Evolutionary conservation across 257 asterid genomes (phyloP).

Genomic region (Mitragyna speciosa): DNA sequence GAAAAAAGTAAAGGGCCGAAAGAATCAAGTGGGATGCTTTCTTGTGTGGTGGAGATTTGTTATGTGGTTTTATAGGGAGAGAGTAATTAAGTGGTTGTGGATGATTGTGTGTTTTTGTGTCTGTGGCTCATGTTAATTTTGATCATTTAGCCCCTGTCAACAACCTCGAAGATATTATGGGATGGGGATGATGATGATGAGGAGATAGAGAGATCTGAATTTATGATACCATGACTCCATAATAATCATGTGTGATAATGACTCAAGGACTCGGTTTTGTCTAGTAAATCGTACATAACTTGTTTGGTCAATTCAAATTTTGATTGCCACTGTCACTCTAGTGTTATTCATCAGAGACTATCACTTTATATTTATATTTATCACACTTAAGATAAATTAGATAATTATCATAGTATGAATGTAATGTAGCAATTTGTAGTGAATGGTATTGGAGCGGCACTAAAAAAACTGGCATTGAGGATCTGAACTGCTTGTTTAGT

Average conservation of each 20-base stretch:
- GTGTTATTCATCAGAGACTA: too few species aligned
- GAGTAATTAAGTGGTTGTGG: not conserved
- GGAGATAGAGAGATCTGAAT: too few species aligned
- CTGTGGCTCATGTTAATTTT: constrained; percentile 15
- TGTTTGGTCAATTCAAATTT: too few species aligned
- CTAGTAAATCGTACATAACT: too few species aligned
- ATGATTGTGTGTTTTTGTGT: constrained; percentile 2
- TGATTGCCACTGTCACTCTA: too few species aligned
- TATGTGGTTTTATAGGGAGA: not conserved
- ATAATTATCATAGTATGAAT: too few species aligned
- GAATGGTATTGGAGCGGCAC: too few species aligned
- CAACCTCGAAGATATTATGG: constrained; percentile 20
- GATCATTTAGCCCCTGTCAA: constrained; percentile 2
- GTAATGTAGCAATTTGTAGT: too few species aligned
- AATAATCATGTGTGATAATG: not conserved
- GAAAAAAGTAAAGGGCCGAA: not conserved
- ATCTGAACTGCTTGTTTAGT: too few species aligned
- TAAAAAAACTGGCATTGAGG: too few species aligned
- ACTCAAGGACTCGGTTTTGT: not conserved
- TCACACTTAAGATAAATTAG: too few species aligned
- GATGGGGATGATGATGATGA: not conserved
- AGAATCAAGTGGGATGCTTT: not conserved
- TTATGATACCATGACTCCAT: not conserved
- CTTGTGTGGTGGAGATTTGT: constrained; percentile 10
- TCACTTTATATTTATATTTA: too few species aligned